These are phyloP conservation scores for Parietaria judaica DNA, from an alignment of 306 rosid genomes.

Conservation along the genomic window DNA sequence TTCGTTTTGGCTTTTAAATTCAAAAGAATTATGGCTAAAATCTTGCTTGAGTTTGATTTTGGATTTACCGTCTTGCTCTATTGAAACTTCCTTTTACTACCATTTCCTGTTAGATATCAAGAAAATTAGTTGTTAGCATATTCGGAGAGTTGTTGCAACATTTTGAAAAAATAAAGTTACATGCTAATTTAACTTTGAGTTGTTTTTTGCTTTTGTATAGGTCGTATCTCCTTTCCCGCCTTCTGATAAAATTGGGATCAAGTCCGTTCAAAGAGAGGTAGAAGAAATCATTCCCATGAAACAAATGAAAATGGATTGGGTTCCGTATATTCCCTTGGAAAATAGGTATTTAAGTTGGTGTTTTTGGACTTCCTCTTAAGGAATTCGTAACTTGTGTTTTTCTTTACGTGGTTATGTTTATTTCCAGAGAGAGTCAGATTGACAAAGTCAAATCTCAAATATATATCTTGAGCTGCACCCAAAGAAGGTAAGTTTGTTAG, in stretches of 20 bases:
- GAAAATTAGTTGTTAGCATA: too few relatives aligned
- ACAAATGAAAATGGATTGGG: conserved; percentile 98
- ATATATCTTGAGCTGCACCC: conserved; percentile 80
- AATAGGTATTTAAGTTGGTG: conserved; percentile 17
- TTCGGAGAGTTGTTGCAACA: too few relatives aligned
- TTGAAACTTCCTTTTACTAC: too few relatives aligned
- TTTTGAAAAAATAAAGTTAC: too few relatives aligned
- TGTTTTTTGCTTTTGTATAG: conserved; percentile 17
- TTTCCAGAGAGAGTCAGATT: conserved; percentile 61
- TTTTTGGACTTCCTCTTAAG: background rate
- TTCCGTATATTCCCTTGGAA: conserved; percentile 77
- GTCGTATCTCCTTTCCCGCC: conserved; percentile 87
- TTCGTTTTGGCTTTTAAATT: too few relatives aligned
- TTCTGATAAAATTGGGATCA: conserved; percentile 77
- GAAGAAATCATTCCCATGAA: conserved; percentile 94
- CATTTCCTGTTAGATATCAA: too few relatives aligned
- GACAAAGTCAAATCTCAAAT: conserved; percentile 56
- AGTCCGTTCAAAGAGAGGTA: conserved; percentile 84
- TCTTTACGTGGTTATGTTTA: conserved; percentile 2
- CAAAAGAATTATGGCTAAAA: too few relatives aligned
- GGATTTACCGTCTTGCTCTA: too few relatives aligned
- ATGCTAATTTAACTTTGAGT: too few relatives aligned
- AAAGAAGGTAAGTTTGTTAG: conserved; percentile 49
- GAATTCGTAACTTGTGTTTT: conserved; percentile 17
- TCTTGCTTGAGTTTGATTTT: too few relatives aligned